These are phyloP conservation scores for Oryza nivara DNA, from an alignment of 176 grass and related monocot species.

Conservation along the genomic window DNA sequence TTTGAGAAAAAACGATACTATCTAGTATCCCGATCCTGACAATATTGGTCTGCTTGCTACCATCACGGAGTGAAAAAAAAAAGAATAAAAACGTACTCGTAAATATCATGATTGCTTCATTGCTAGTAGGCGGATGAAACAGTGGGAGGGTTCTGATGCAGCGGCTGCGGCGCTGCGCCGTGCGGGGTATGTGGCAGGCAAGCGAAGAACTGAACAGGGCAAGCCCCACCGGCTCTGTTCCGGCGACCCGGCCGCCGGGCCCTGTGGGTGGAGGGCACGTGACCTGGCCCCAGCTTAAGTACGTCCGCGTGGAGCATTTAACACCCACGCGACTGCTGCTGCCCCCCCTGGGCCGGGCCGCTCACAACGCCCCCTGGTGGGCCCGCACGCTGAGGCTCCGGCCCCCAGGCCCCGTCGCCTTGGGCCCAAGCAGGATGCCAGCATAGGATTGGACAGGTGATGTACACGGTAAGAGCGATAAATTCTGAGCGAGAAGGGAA, in stretches of 20 bases:
- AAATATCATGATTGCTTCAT: not conserved
- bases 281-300: conserved; percentile 18
- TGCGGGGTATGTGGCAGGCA: not conserved
- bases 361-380: not conserved
- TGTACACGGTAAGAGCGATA: too few species aligned
- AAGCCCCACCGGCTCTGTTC: conserved; percentile 32
- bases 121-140: not conserved
- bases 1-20: too few species aligned
- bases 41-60: not conserved
- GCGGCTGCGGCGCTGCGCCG: conserved; percentile 16
- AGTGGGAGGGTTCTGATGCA: not conserved
- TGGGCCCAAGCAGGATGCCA: not conserved
- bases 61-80: not conserved
- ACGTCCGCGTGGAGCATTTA: not conserved
- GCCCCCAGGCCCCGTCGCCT: not conserved
- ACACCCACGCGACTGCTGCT: not conserved
- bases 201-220: not conserved
- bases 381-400: not conserved
- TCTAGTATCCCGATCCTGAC: too few species aligned
- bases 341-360: not conserved
- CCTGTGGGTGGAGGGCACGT: not conserved
- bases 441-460: too few species aligned
- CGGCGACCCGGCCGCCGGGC: conserved; percentile 19
- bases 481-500: too few species aligned
- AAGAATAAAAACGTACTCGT: not conserved